Conservation (phyloP, 495 filamentous ascomycete genomes). For the Bathelium albidoporum region DNA sequence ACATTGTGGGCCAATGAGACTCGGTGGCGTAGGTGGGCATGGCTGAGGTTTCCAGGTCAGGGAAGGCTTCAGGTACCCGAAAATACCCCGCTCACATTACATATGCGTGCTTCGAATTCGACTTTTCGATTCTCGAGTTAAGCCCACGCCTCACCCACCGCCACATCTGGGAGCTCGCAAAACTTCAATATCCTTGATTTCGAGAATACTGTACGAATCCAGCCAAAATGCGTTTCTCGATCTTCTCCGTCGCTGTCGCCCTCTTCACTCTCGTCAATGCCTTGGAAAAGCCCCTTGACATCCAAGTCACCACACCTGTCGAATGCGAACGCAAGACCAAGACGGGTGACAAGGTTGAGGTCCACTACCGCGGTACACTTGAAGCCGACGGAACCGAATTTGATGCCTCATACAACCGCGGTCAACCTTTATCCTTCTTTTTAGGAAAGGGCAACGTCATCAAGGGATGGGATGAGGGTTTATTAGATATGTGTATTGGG, state of each 20-base stretch:
- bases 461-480: slow-evolving; percentile 37
- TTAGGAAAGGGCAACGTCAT: slow-evolving; percentile 38
- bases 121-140: no score
- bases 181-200: no score
- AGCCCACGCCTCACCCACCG: no score
- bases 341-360: slow-evolving; percentile 30
- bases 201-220: no score
- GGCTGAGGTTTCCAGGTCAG: no score
- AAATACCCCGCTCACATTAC: background rate
- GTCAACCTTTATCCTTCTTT: slow-evolving; percentile 31
- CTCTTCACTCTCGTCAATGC: slow-evolving; percentile 19
- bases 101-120: background rate
- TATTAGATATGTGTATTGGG: slow-evolving; percentile 35
- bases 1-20: no score
- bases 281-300: slow-evolving; percentile 31
- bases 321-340: slow-evolving; percentile 34
- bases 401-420: slow-evolving; percentile 38
- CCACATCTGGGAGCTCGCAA: no score
- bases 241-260: slow-evolving; percentile 17
- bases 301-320: slow-evolving; percentile 24
- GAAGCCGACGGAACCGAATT: slow-evolving; percentile 32
- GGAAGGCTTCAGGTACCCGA: background rate
- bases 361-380: slow-evolving; percentile 39
- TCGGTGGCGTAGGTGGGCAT: no score
- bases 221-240: slow-evolving; percentile 20